Evolutionary conservation across 2,329 filamentous ascomycete genomes (phyloP), one percentile per base, ranked within the genome.

Genomic region (Penicillium verrucosum): DNA sequence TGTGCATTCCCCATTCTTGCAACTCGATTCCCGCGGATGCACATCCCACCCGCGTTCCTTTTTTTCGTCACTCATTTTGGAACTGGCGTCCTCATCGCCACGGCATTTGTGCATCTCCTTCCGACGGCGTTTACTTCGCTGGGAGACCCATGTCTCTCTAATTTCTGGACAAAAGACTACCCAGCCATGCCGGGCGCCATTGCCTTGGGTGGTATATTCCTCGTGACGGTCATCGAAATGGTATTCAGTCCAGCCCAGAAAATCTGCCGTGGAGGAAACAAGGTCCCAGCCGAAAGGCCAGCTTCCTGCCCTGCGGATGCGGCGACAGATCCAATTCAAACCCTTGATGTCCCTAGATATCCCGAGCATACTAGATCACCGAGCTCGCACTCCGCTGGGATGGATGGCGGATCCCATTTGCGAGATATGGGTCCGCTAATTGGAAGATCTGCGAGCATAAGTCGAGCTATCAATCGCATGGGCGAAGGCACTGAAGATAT

Each of bases 51-150:
- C 0, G 60, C 63, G 2, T 67, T 65, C 25, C 60, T 69, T 6
- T 69, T 70, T 27, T 67, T 68, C 60, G 86, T 85, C 66, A 85
- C 88, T 62, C 88, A 91, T 75, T 89, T 90, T 62, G 89, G 90
- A 68, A 94, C 90, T 1, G 90, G 90, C 57, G 90, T 94, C 21
- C 79, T 94, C n/a, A 87, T 94, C 60, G 89, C 90, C 11, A 94
- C 90, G 1, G 89, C 90, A 54, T 94, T 94, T 68, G 89, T 93
- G 27, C 89, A 93, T 75, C 79, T 89, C 12, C 81, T 88, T 4
- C 86, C 85, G 52, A 89, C 84, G 27, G 86, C 87, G 0, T 89
- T 89, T 40, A 64, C 61, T 12, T 65, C 66, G 1, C 55, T 70
- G 25, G 57, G 64, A 27, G 56, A 69, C 65, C 86, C 86, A 42